Evolutionary conservation across 139 green algal genomes (phyloP).

Genomic region (Closterium sp.): DNA sequence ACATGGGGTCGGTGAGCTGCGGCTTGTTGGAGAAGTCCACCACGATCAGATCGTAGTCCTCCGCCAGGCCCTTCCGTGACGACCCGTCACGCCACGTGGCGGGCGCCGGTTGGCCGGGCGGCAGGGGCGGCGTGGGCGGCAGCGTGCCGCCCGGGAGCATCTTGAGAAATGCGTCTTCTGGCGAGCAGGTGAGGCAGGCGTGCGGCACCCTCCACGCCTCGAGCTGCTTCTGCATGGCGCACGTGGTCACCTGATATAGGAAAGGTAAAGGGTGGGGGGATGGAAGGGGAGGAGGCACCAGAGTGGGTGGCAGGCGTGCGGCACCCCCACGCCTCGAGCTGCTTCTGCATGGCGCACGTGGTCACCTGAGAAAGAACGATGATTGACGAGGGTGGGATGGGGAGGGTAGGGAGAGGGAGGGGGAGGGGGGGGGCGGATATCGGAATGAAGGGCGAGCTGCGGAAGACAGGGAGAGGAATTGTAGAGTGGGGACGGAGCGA

Average conservation of each 20-base stretch:
- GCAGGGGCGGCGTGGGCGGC: not conserved
- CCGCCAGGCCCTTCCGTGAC: not conserved
- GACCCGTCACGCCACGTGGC: not conserved
- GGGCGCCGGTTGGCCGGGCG: not conserved
- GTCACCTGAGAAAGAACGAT: not conserved
- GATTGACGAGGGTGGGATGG: not conserved
- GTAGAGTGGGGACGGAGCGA: no score
- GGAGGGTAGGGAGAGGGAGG: not conserved
- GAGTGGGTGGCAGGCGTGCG: not conserved
- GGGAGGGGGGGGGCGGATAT: no score
- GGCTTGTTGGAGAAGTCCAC: not conserved
- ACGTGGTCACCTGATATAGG: no score
- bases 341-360: not conserved
- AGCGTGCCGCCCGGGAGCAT: not conserved
- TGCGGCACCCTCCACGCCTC: slow-evolving; percentile 1
- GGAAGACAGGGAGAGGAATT: no score
- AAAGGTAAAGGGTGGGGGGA: no score
- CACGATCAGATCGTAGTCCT: not conserved
- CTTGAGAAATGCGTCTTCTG: not conserved
- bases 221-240: not conserved
- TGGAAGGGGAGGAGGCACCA: no score
- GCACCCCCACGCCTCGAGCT: slow-evolving; percentile 1
- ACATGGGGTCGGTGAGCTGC: not conserved
- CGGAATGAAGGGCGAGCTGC: no score
- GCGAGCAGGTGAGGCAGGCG: not conserved